phyloP scores from a whole-genome alignment of 352 stramenopile genomes.

The Phytophthora lateralis region DNA sequence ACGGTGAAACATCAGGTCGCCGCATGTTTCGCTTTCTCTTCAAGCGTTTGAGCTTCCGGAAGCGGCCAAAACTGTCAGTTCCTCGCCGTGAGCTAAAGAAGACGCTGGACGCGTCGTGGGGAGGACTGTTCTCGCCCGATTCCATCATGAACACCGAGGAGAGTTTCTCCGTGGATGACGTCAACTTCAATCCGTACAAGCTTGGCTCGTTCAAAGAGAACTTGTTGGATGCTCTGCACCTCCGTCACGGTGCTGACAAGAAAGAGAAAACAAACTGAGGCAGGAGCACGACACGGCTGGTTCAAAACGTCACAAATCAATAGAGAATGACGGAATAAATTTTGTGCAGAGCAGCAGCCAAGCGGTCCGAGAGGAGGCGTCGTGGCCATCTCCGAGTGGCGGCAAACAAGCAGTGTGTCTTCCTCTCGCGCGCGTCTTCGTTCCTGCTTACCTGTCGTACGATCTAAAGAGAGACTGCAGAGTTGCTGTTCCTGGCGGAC shows the following conservation, averaged over 20 bases:
- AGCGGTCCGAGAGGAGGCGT: slow-evolving; percentile 18
- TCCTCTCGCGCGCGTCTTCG: slow-evolving; percentile 11
- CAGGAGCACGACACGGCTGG: background rate
- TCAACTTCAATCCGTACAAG: slow-evolving; percentile 85
- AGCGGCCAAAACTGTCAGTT: slow-evolving; percentile 26
- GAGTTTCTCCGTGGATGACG: slow-evolving; percentile 68
- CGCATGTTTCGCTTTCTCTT: slow-evolving; percentile 56
- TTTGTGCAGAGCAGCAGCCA: slow-evolving; percentile 30
- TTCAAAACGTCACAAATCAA: slow-evolving; percentile 13
- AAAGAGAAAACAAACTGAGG: slow-evolving; percentile 44
- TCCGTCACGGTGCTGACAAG: slow-evolving; percentile 5
- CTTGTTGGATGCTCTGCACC: slow-evolving; percentile 60
- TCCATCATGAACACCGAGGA: slow-evolving; percentile 78
- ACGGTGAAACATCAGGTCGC: slow-evolving; percentile 44
- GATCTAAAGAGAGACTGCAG: slow-evolving; percentile 53
- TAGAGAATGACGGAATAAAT: slow-evolving; percentile 35
- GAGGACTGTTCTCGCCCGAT: slow-evolving; percentile 71
- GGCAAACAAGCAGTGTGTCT: slow-evolving; percentile 1
- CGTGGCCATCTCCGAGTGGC: background rate
- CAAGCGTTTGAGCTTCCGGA: slow-evolving; percentile 43
- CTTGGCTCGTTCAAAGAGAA: slow-evolving; percentile 61
- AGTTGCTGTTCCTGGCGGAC: slow-evolving; percentile 34
- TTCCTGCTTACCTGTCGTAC: slow-evolving; percentile 15
- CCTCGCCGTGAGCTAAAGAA: slow-evolving; percentile 54
- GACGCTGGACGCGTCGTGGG: slow-evolving; percentile 73